These are phyloP conservation scores for Beauveria brongniartii DNA, from an alignment of 2,329 filamentous ascomycete species.

Conservation along the genomic window DNA sequence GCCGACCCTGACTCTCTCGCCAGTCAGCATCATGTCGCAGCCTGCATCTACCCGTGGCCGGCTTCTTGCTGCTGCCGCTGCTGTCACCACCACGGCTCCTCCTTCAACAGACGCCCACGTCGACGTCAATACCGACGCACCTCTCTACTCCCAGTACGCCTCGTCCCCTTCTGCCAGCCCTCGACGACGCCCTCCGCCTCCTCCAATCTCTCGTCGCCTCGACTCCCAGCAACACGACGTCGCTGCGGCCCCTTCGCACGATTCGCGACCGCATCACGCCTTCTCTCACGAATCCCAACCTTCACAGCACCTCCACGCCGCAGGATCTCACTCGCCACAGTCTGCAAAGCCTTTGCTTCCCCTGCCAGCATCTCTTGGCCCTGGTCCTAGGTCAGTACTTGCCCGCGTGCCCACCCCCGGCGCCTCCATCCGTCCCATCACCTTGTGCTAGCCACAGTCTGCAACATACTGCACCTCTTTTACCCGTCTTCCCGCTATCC, in stretches of 20 bases:
- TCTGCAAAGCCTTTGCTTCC: not conserved
- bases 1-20: not conserved
- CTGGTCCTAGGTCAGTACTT: slow-evolving; percentile 6
- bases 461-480: not conserved
- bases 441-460: not conserved
- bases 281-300: not conserved
- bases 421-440: not conserved
- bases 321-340: not conserved
- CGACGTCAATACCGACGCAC: not conserved
- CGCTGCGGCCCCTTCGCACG: not conserved
- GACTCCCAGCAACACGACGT: not conserved
- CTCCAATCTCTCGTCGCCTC: not conserved
- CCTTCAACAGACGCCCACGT: not conserved
- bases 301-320: not conserved
- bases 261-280: not conserved
- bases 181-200: slow-evolving; percentile 1
- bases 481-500: not conserved
- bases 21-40: slow-evolving; percentile 11
- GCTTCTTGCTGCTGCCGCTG: not conserved
- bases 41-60: not conserved
- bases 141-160: not conserved
- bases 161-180: slow-evolving; percentile 4
- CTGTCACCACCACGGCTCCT: not conserved
- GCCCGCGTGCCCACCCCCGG: not conserved
- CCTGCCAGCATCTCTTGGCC: not conserved